phyloP scores from a whole-genome alignment of 2,329 filamentous ascomycete genomes.

The Fusarium sp. region DNA sequence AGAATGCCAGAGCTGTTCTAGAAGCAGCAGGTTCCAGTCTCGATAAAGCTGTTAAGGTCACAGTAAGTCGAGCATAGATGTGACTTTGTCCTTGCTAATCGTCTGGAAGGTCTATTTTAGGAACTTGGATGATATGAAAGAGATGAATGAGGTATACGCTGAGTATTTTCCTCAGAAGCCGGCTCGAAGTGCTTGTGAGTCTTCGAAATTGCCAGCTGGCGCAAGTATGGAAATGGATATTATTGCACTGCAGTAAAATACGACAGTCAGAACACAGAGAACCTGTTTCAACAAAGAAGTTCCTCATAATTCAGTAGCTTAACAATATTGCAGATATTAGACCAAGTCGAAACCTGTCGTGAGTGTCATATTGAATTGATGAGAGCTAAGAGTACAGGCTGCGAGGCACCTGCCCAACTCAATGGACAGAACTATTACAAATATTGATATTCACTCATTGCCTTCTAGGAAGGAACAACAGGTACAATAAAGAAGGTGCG shows the following conservation, averaged over 20 bases:
- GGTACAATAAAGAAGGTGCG: background rate
- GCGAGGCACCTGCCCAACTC: background rate
- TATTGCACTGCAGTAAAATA: slow-evolving; percentile 14
- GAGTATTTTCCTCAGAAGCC: slow-evolving; percentile 35
- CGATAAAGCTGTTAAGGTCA: slow-evolving; percentile 74
- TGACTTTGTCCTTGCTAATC: background rate
- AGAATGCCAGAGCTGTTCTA: slow-evolving; percentile 74
- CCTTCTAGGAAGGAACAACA: background rate
- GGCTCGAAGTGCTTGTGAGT: slow-evolving; percentile 22
- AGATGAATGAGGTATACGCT: slow-evolving; percentile 33
- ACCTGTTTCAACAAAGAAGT: background rate
- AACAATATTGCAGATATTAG: background rate
- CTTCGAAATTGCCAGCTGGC: slow-evolving; percentile 21
- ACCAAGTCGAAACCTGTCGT: background rate
- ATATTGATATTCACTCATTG: background rate
- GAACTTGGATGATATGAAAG: slow-evolving; percentile 23
- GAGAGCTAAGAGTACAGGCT: background rate
- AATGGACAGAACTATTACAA: background rate
- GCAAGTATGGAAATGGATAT: slow-evolving; percentile 33
- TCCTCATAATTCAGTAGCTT: background rate
- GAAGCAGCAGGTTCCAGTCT: slow-evolving; percentile 73
- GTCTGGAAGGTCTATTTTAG: slow-evolving; percentile 15
- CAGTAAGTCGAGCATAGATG: slow-evolving; percentile 6
- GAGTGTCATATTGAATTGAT: background rate
- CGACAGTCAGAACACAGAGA: no score